Evolutionary conservation across 768 basidiomycete genomes (phyloP).

Genomic region (Cystobasidium tubakii): DNA sequence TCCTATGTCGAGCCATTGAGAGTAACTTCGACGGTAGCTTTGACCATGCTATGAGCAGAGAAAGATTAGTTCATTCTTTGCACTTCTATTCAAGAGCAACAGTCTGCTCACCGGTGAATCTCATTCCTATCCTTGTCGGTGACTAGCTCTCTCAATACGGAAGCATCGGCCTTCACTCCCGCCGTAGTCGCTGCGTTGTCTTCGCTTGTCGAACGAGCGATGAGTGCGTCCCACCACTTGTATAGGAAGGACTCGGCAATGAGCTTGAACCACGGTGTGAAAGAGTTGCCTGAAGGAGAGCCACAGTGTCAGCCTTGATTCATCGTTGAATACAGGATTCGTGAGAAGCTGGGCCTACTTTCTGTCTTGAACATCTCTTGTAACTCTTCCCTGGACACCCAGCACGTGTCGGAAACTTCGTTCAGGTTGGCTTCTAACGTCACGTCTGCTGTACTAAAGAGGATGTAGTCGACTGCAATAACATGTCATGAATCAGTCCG

Average conservation of each 20-base stretch:
- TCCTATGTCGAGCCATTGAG: constrained; percentile 2
- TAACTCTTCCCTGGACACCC: constrained; percentile 83
- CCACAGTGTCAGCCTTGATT: neutral
- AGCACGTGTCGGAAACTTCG: constrained; percentile 84
- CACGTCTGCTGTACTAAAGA: constrained; percentile 87
- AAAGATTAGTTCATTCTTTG: neutral
- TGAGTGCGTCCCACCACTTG: constrained; percentile 94
- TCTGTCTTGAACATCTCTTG: constrained; percentile 80
- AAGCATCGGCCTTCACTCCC: constrained; percentile 31
- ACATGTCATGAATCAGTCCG: constrained; percentile 22
- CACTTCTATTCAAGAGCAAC: neutral
- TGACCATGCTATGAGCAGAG: constrained; percentile 31
- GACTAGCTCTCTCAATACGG: constrained; percentile 27
- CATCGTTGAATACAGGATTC: neutral
- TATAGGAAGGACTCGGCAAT: constrained; percentile 95
- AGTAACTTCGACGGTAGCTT: constrained; percentile 27
- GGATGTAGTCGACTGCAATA: constrained; percentile 83
- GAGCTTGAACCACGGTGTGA: constrained; percentile 99
- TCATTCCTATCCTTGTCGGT: constrained; percentile 35
- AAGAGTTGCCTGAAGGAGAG: constrained; percentile 62
- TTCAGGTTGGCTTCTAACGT: constrained; percentile 73
- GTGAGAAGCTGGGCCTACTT: constrained; percentile 53
- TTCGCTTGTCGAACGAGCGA: constrained; percentile 53
- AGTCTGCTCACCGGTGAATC: constrained; percentile 29
- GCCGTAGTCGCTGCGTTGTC: constrained; percentile 28